Conservation (phyloP, 768 basidiomycete species). For the Cystobasidium onofrii region DNA sequence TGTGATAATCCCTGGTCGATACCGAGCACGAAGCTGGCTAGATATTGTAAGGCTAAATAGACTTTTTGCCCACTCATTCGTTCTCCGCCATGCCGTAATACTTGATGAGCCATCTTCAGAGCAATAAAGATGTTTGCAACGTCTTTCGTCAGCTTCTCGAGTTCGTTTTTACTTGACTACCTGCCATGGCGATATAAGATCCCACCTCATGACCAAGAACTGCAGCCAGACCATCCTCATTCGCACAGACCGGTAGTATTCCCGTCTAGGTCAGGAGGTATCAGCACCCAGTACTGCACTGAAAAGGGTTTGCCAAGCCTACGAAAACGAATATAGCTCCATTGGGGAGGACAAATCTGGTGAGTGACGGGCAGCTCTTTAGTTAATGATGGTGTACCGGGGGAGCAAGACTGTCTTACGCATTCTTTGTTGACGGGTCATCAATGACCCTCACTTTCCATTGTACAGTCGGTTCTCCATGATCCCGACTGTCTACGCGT, state of each 20-base stretch:
- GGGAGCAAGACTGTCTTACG: no score
- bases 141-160: no score
- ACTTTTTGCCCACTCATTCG: constrained; percentile 48
- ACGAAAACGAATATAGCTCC: constrained; percentile 66
- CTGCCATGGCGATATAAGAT: background rate
- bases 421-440: constrained; percentile 23
- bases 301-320: background rate
- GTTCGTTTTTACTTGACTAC: no score
- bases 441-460: constrained; percentile 30
- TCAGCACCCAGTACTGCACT: background rate
- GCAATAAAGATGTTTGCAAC: no score
- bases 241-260: constrained; percentile 59
- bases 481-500: background rate
- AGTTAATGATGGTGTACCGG: no score
- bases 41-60: constrained; percentile 57
- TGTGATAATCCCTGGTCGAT: constrained; percentile 35
- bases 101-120: constrained; percentile 46
- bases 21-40: constrained; percentile 48
- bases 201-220: constrained; percentile 69
- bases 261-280: constrained; percentile 52
- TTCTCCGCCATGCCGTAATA: constrained; percentile 48
- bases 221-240: constrained; percentile 73
- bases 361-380: background rate
- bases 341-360: constrained; percentile 48
- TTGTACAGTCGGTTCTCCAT: background rate